phyloP scores from a whole-genome alignment of 2,329 filamentous ascomycete species.

The Aspergillus brunneoviolaceus region DNA sequence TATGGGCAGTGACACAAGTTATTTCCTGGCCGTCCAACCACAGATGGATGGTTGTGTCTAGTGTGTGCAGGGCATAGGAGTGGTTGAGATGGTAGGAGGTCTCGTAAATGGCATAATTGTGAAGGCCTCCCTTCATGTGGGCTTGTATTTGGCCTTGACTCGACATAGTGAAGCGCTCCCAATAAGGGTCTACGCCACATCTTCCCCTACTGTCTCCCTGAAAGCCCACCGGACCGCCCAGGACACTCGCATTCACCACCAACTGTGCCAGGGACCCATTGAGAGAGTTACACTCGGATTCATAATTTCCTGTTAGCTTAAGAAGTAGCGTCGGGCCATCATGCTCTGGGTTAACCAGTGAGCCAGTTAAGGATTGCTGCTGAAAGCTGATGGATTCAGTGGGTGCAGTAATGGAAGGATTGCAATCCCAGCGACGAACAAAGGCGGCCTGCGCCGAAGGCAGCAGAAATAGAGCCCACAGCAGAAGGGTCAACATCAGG shows the following conservation, averaged over 20 bases:
- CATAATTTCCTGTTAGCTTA: background rate
- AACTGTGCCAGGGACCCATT: background rate
- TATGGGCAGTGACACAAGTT: conserved; percentile 10
- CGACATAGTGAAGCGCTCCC: background rate
- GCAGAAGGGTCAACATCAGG: background rate
- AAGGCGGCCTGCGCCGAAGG: background rate
- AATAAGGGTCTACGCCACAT: background rate
- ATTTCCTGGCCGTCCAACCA: conserved; percentile 8
- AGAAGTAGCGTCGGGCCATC: background rate
- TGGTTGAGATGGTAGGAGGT: conserved; percentile 7
- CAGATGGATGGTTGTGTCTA: conserved; percentile 10
- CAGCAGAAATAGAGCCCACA: background rate
- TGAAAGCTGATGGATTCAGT: background rate
- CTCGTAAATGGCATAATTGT: conserved; percentile 6
- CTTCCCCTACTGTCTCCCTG: background rate
- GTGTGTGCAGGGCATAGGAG: conserved; percentile 5
- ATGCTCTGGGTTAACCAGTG: background rate
- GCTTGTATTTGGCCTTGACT: background rate
- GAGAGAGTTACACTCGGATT: background rate
- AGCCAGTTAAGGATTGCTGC: background rate
- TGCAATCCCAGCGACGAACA: background rate
- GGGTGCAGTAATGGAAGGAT: background rate
- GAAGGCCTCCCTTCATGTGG: background rate
- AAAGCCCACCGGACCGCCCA: background rate
- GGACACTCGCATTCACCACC: background rate